These are phyloP conservation scores for Geosmithia flava DNA, from an alignment of 2,329 filamentous ascomycete species.

Conservation along the genomic window DNA sequence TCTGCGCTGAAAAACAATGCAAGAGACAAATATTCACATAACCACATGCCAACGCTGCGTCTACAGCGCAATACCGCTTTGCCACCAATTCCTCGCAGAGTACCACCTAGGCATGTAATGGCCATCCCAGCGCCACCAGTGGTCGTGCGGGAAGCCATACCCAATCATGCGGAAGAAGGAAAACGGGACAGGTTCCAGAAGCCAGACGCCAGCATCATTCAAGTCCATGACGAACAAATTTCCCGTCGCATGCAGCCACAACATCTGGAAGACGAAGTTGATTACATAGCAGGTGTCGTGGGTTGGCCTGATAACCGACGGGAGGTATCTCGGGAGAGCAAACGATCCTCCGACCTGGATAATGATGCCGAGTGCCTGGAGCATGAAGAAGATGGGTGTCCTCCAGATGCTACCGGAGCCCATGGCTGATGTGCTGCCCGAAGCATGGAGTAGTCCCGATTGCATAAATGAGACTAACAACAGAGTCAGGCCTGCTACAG, in stretches of 20 bases:
- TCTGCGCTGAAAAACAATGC: background rate
- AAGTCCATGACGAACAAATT: conserved; percentile 65
- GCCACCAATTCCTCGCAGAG: conserved; percentile 50
- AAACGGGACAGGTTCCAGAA: conserved; percentile 71
- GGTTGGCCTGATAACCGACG: conserved; percentile 23
- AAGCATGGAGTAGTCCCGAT: conserved; percentile 58
- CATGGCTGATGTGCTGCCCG: conserved; percentile 56
- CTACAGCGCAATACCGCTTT: conserved; percentile 17
- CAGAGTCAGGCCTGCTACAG: conserved; percentile 10
- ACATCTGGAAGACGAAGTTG: conserved; percentile 50
- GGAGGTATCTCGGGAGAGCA: conserved; percentile 7
- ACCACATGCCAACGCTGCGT: background rate
- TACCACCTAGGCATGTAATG: conserved; percentile 42
- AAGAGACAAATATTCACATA: background rate
- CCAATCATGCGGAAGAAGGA: conserved; percentile 58
- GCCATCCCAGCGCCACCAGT: conserved; percentile 55
- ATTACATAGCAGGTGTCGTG: conserved; percentile 15
- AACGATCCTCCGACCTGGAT: conserved; percentile 31
- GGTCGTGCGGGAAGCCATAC: conserved; percentile 45
- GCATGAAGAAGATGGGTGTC: conserved; percentile 57
- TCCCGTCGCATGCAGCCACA: conserved; percentile 59
- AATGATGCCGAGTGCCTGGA: conserved; percentile 54
- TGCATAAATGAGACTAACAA: conserved; percentile 40
- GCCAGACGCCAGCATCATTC: conserved; percentile 59
- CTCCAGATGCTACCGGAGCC: conserved; percentile 35